Evolutionary conservation across 1,284 basidiomycete species (phyloP).

Genomic region (Apiotrichum siamense): DNA sequence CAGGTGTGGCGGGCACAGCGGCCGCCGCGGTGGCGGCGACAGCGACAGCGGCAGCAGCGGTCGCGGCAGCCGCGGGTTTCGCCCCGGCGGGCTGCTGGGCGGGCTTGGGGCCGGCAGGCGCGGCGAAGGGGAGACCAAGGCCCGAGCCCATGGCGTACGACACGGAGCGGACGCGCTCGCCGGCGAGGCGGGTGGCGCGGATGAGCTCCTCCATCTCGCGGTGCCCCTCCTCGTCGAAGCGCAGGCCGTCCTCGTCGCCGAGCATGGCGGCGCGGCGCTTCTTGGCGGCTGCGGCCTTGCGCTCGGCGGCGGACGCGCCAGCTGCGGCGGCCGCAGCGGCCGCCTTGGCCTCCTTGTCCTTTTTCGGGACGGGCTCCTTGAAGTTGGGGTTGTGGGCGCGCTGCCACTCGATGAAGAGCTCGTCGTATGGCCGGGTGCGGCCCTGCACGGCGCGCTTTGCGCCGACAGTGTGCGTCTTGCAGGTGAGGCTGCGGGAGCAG

Average conservation of each 20-base stretch:
- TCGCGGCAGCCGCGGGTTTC: neutral
- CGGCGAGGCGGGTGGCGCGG: slow-evolving; percentile 54
- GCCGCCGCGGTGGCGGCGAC: neutral
- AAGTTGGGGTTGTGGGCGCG: slow-evolving; percentile 86
- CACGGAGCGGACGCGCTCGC: slow-evolving; percentile 42
- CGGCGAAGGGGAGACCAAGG: neutral
- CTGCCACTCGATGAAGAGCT: slow-evolving; percentile 86
- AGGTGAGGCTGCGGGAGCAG: slow-evolving; percentile 93
- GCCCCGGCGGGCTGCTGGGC: neutral
- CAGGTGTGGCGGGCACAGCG: too few relatives aligned
- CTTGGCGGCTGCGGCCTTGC: slow-evolving; percentile 53
- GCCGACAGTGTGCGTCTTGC: slow-evolving; percentile 97
- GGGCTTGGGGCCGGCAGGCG: neutral
- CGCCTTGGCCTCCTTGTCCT: slow-evolving; percentile 21
- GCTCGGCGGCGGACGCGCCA: slow-evolving; percentile 10
- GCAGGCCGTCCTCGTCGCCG: slow-evolving; percentile 50
- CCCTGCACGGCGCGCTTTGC: slow-evolving; percentile 88
- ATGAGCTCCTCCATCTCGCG: slow-evolving; percentile 60
- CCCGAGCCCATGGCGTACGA: neutral
- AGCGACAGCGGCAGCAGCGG: slow-evolving; percentile 1
- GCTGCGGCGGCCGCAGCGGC: neutral
- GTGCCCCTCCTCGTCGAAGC: slow-evolving; percentile 70
- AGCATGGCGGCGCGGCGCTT: slow-evolving; percentile 15
- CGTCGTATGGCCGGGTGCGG: slow-evolving; percentile 78
- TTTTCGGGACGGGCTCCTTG: slow-evolving; percentile 74